Evolutionary conservation across 495 filamentous ascomycete species (phyloP).

Genomic region (Penicillium subrubescens): DNA sequence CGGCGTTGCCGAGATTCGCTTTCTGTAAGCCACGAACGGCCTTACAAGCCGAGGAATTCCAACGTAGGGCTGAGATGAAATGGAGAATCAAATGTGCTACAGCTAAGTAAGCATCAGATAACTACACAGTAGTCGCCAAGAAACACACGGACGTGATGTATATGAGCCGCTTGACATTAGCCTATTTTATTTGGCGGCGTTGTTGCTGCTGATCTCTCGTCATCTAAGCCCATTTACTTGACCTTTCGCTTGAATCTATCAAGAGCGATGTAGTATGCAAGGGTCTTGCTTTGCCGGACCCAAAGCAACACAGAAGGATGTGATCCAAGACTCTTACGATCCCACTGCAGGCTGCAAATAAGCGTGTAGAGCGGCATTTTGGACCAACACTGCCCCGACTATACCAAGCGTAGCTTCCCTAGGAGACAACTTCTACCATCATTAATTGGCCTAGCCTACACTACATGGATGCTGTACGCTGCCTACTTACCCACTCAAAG

Average conservation of each 20-base stretch:
- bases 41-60: background rate
- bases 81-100: background rate
- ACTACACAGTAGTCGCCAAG: too few species aligned
- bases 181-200: too few species aligned
- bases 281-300: background rate
- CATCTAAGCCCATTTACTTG: background rate
- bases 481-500: background rate
- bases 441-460: too few species aligned
- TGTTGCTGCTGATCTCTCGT: background rate
- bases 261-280: too few species aligned
- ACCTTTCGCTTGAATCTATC: background rate
- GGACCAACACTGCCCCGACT: slow-evolving; percentile 12
- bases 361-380: slow-evolving; percentile 3
- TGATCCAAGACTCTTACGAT: slow-evolving; percentile 8
- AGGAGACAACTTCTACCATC: too few species aligned
- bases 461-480: background rate
- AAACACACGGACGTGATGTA: too few species aligned
- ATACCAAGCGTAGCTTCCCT: slow-evolving; percentile 8
- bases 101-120: too few species aligned
- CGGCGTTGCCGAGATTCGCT: background rate
- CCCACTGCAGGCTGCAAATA: slow-evolving; percentile 8
- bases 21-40: background rate
- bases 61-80: background rate
- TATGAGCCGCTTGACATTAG: background rate
- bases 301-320: slow-evolving; percentile 5